Evolutionary conservation across 306 rosid genomes (phyloP), one percentile per base, ranked within the genome.

Genomic region (Dalbergia cultrata): DNA sequence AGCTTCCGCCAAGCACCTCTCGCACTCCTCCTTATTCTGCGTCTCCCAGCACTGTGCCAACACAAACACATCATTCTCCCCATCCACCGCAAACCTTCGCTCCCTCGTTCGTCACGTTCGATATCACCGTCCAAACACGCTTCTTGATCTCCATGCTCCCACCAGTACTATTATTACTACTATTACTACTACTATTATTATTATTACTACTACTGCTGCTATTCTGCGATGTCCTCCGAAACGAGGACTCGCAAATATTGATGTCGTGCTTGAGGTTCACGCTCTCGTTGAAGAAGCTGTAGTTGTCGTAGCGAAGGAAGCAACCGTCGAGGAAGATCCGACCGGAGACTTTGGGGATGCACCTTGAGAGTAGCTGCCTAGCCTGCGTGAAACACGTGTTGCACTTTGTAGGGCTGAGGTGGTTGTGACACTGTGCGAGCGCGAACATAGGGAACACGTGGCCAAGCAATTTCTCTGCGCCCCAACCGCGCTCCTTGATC

Each of bases 1-100:
- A 0, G 97, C 69, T 62, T 9, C 54, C 11, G 33, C 17, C 76
- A 90, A 77, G 71, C 94, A 92, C 17, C 39, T 10, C 21, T 50
- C 50, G 39, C 91, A 92, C 3, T 16, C 73, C 18, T 21, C 35
- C 10, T 14, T n/a, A 33, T 85, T 31, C 1, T 83, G 18, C 0
- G 84, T 80, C 58, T 33, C 77, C 92, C 97, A 92, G 64, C 97
- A 90, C 65, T 92, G 97, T 2, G 94, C 97, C 85, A 90, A 13
- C 10, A 82, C 92, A 65, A 79, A 90, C 68, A 88, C 85, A 37
- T 82, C 93, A 70, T 61, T 78, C 14, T 50, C 81, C 47, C 57
- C 83, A 1, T 6, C 9, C 41, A 78, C 76, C 7, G 86, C 86
- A 59, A 88, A 90, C 39, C 62, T 60, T 8, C 33, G 78, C 13